Evolutionary conservation across 768 basidiomycete genomes (phyloP).

Genomic region (Kwoniella shandongensis): DNA sequence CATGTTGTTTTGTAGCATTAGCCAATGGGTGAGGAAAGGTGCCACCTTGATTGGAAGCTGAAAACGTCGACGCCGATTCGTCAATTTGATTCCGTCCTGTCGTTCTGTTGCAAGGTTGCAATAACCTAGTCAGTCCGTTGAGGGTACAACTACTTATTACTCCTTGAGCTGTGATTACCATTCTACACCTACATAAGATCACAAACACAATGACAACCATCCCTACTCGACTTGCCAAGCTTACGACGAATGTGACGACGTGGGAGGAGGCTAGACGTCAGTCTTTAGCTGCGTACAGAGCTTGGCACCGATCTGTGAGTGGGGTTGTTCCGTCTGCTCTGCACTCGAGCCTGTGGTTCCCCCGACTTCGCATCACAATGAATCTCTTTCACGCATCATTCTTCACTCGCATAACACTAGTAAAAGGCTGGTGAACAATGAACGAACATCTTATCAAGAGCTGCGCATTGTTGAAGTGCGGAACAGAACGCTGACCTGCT

Average conservation of each 20-base stretch:
- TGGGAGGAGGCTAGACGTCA: constrained; percentile 66
- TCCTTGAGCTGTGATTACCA: background rate
- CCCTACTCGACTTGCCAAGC: constrained; percentile 78
- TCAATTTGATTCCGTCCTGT: constrained; percentile 14
- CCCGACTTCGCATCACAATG: too few relatives aligned
- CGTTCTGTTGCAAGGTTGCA: too few relatives aligned
- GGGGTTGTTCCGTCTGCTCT: constrained; percentile 6
- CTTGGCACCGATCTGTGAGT: constrained; percentile 88
- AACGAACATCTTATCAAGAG: too few relatives aligned
- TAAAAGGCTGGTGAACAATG: background rate
- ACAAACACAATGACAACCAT: constrained; percentile 69
- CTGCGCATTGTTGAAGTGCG: too few relatives aligned
- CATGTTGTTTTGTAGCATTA: background rate
- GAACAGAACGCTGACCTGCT: too few relatives aligned
- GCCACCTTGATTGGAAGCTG: constrained; percentile 4
- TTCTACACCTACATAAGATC: background rate
- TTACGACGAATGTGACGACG: constrained; percentile 61
- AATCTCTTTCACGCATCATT: too few relatives aligned
- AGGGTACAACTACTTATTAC: too few relatives aligned
- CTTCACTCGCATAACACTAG: background rate
- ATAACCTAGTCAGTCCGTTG: too few relatives aligned
- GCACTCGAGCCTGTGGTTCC: too few relatives aligned
- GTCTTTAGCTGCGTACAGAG: constrained; percentile 77
- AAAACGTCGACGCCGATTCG: constrained; percentile 11
- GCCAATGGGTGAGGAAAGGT: background rate